Evolutionary conservation across 345 rosid genomes (phyloP).

Genomic region (Brassica carinata): DNA sequence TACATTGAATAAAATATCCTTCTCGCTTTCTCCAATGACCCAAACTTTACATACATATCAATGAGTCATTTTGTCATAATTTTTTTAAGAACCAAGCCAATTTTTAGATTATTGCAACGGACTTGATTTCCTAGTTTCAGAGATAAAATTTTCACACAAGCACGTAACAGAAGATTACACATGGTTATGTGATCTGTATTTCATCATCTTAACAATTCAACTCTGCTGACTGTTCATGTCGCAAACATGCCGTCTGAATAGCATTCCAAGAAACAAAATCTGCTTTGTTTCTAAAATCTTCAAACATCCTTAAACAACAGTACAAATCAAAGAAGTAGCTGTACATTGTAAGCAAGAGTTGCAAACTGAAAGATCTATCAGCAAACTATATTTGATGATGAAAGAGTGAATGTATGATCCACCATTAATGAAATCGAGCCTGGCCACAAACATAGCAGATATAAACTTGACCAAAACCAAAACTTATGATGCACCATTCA

Average conservation of each 20-base stretch:
- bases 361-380: too few species aligned
- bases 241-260: constrained; percentile 56
- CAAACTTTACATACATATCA: constrained; percentile 80
- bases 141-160: constrained; percentile 64
- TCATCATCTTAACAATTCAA: constrained; percentile 55
- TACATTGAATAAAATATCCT: constrained; percentile 54
- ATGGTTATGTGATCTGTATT: constrained; percentile 60
- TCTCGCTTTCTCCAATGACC: constrained; percentile 54
- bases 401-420: too few species aligned
- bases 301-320: constrained; percentile 53
- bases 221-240: constrained; percentile 53
- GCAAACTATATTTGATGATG: too few species aligned
- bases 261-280: constrained; percentile 77
- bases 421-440: too few species aligned
- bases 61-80: constrained; percentile 56
- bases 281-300: constrained; percentile 46
- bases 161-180: constrained; percentile 48
- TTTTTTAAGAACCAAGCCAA: constrained; percentile 49
- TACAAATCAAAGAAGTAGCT: constrained; percentile 46
- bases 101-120: constrained; percentile 56
- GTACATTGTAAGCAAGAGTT: constrained; percentile 52
- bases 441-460: too few species aligned
- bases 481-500: too few species aligned
- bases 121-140: constrained; percentile 65
- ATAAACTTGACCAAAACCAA: too few species aligned